These are phyloP conservation scores for Gracilaria caudata DNA, from an alignment of 23 red algal species.

Conservation along the genomic window DNA sequence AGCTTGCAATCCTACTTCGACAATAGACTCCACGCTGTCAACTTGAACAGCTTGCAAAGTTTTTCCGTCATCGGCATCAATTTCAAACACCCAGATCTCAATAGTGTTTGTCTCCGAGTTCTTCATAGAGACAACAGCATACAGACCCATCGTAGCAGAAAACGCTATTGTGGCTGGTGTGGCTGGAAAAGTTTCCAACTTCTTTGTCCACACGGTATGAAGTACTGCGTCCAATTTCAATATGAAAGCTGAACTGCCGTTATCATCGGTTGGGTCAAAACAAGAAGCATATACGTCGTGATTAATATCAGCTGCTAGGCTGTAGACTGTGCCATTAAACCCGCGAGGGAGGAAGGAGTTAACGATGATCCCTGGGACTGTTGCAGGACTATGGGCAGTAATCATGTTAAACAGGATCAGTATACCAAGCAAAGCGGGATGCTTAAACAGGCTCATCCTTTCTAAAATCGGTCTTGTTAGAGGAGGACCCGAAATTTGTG, in stretches of 20 bases:
- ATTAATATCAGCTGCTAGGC: not conserved
- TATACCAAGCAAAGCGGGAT: not conserved
- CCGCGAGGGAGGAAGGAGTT: not conserved
- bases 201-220: slow-evolving; percentile 3
- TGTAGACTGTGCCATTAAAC: not conserved
- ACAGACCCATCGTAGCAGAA: slow-evolving; percentile 15
- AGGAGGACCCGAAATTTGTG: not conserved
- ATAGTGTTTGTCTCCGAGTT: not conserved
- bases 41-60: slow-evolving; percentile 1
- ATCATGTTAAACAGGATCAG: not conserved
- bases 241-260: not conserved
- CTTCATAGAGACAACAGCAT: not conserved
- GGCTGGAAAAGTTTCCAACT: slow-evolving; percentile 1
- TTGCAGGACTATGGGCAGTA: not conserved
- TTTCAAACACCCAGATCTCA: slow-evolving; percentile 10
- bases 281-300: not conserved
- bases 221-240: not conserved
- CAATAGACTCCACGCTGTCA: not conserved
- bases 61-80: not conserved
- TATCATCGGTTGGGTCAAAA: not conserved
- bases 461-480: not conserved
- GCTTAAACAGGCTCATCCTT: not conserved
- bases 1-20: not conserved
- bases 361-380: not conserved
- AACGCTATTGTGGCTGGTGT: slow-evolving; percentile 2